A percentile compares a stretch with the other conserved stretches of the same genome.
Evolutionary conservation across 495 filamentous ascomycete genomes (phyloP).

Genomic region (Evansstolkia leycettana): DNA sequence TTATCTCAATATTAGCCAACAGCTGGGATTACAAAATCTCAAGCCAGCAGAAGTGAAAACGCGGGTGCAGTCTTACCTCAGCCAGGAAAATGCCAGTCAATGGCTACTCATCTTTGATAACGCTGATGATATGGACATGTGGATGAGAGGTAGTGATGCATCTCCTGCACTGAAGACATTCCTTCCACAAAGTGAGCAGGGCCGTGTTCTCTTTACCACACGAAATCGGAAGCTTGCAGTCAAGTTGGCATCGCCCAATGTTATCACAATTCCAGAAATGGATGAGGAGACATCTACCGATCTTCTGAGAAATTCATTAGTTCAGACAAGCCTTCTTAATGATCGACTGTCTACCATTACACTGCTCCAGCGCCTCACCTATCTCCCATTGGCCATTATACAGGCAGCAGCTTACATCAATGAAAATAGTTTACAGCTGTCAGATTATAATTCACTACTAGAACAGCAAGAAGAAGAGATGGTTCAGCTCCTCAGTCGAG

Average conservation of each 20-base stretch:
- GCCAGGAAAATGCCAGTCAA: slow-evolving; percentile 5
- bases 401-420: slow-evolving; percentile 39
- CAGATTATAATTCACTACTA: slow-evolving; percentile 19
- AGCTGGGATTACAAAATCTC: slow-evolving; percentile 9
- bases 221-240: slow-evolving; percentile 14
- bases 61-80: slow-evolving; percentile 16
- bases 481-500: slow-evolving; percentile 22
- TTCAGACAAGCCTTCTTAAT: slow-evolving; percentile 6
- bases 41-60: slow-evolving; percentile 10
- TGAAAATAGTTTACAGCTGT: slow-evolving; percentile 15
- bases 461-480: slow-evolving; percentile 15
- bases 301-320: slow-evolving; percentile 7
- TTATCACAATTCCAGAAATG: slow-evolving; percentile 13
- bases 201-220: slow-evolving; percentile 20
- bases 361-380: slow-evolving; percentile 24
- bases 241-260: slow-evolving; percentile 5
- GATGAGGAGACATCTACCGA: slow-evolving; percentile 6
- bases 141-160: slow-evolving; percentile 2
- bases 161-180: slow-evolving; percentile 11
- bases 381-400: slow-evolving; percentile 33
- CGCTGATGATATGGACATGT: slow-evolving; percentile 16
- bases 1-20: slow-evolving; percentile 25
- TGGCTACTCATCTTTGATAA: slow-evolving; percentile 30
- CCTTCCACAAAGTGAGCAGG: slow-evolving; percentile 27
- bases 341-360: slow-evolving; percentile 8